phyloP scores from a whole-genome alignment of 345 rosid genomes.

The Salix suchowensis region DNA sequence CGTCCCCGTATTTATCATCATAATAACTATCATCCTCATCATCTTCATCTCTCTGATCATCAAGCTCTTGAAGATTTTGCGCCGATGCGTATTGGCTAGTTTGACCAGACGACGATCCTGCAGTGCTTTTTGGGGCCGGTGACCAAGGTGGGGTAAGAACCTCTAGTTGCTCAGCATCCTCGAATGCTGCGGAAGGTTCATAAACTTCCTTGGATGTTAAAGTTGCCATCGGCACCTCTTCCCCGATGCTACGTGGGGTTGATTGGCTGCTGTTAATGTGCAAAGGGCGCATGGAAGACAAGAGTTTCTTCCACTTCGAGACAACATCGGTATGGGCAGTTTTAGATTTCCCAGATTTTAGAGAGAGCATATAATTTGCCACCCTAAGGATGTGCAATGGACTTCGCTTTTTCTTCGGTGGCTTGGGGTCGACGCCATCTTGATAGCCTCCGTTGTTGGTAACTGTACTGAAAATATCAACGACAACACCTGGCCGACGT shows the following conservation, averaged over 20 bases:
- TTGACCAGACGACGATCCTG: constrained; percentile 5
- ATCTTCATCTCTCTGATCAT: constrained; percentile 7
- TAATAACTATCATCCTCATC: background rate
- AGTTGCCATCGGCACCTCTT: background rate
- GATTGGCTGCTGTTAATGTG: constrained; percentile 3
- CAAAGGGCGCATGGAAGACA: constrained; percentile 25
- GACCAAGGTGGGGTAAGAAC: constrained; percentile 18
- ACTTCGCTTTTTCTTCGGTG: constrained; percentile 38
- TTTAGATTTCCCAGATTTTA: constrained; percentile 32
- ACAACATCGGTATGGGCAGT: constrained; percentile 14
- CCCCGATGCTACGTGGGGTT: background rate
- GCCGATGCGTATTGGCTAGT: constrained; percentile 21
- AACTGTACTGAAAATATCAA: background rate
- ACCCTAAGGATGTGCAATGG: constrained; percentile 42
- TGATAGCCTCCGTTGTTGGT: background rate
- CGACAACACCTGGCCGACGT: constrained; percentile 1
- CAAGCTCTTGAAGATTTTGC: constrained; percentile 18
- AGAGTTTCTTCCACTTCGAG: constrained; percentile 12
- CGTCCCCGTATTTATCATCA: constrained; percentile 13
- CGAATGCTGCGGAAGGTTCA: background rate
- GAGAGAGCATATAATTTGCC: constrained; percentile 41
- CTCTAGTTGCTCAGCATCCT: constrained; percentile 16
- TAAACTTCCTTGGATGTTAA: background rate
- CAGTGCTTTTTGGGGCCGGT: constrained; percentile 6
- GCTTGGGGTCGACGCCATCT: background rate